Percentiles rank a stretch among this genome's conserved stretches.
Evolutionary conservation across 2,329 filamentous ascomycete species (phyloP).

Genomic region (Coniochaeta sp.): DNA sequence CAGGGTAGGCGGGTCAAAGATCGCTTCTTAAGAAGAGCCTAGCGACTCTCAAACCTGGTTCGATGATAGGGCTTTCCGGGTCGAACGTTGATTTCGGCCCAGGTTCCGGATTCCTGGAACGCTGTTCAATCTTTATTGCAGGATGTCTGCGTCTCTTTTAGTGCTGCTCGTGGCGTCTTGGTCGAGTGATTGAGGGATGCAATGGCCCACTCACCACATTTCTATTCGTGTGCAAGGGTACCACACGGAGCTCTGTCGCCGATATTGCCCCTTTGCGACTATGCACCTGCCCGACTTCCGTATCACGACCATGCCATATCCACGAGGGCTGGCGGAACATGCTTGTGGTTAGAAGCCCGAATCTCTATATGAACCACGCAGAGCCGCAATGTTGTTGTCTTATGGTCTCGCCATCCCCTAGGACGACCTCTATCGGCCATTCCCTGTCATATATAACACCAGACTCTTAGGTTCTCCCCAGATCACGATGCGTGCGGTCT

Average conservation of each 20-base stretch:
- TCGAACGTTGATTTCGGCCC: neutral
- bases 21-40: neutral
- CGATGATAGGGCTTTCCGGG: neutral
- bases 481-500: conserved; percentile 11
- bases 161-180: neutral
- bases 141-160: neutral
- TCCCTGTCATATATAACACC: neutral
- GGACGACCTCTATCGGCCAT: neutral
- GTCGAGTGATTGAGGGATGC: neutral
- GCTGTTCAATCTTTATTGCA: neutral
- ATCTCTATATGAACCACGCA: neutral
- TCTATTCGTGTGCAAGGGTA: neutral
- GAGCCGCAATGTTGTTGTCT: neutral
- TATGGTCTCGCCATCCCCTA: neutral
- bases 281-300: neutral
- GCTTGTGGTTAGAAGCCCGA: neutral
- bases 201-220: neutral
- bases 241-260: conserved; percentile 1
- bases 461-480: neutral
- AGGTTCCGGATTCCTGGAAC: conserved; percentile 2
- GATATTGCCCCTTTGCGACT: conserved; percentile 3
- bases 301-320: neutral
- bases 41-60: neutral
- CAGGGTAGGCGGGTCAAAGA: neutral
- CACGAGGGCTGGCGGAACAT: neutral